Evolutionary conservation across 176 grass and related monocot genomes (phyloP).

Genomic region (Oryza glumipatula): DNA sequence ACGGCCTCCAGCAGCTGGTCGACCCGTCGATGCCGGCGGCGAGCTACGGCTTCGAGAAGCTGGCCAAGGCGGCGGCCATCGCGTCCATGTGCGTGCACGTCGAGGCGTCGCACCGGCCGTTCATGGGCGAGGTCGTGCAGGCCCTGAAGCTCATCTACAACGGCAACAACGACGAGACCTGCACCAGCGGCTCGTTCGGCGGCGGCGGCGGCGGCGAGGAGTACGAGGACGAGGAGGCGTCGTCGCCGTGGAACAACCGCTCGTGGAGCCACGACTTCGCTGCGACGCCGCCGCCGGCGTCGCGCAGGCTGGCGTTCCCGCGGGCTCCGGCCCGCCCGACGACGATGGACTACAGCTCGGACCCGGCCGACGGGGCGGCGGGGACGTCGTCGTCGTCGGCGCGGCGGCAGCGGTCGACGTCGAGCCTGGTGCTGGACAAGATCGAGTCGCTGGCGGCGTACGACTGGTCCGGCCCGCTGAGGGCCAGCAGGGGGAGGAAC

Average conservation of each 20-base stretch:
- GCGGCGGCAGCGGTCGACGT: slow-evolving; percentile 74
- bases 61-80: slow-evolving; percentile 85
- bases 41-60: slow-evolving; percentile 70
- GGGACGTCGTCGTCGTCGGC: neutral
- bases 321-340: slow-evolving; percentile 18
- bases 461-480: slow-evolving; percentile 85
- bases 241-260: slow-evolving; percentile 59
- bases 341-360: slow-evolving; percentile 67
- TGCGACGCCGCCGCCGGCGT: slow-evolving; percentile 29
- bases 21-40: slow-evolving; percentile 62
- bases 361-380: slow-evolving; percentile 33
- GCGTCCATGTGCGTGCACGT: slow-evolving; percentile 90
- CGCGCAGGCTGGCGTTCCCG: slow-evolving; percentile 42
- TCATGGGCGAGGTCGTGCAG: slow-evolving; percentile 99
- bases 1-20: slow-evolving; percentile 79
- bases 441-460: slow-evolving; percentile 64
- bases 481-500: slow-evolving; percentile 63
- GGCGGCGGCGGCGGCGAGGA: slow-evolving; percentile 56
- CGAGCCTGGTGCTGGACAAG: slow-evolving; percentile 57
- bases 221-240: neutral
- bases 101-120: slow-evolving; percentile 84
- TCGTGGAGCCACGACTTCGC: slow-evolving; percentile 43
- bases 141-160: slow-evolving; percentile 89
- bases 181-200: slow-evolving; percentile 60
- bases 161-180: slow-evolving; percentile 60